Conservation (phyloP, 768 basidiomycete genomes). For the Mycena leptocephala region DNA sequence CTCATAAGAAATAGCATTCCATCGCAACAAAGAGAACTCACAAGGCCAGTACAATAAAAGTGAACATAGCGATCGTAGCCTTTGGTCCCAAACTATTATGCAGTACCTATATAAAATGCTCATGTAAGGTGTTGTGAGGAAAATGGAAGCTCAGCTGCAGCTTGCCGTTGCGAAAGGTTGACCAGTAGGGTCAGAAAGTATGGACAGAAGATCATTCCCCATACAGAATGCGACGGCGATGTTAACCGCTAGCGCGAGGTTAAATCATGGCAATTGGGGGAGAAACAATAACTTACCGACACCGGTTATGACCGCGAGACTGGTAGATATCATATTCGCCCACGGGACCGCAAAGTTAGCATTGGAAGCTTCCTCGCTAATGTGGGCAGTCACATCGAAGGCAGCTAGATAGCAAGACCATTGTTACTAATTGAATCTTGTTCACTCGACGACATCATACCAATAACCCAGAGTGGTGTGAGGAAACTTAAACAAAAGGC, state of each 20-base stretch:
- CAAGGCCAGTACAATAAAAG: slow-evolving; percentile 51
- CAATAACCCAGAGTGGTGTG: slow-evolving; percentile 55
- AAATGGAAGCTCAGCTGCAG: slow-evolving; percentile 49
- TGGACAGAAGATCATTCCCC: slow-evolving; percentile 60
- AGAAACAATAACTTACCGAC: not conserved
- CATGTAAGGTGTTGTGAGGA: not conserved
- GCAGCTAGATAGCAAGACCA: slow-evolving; percentile 2
- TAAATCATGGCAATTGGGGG: slow-evolving; percentile 39
- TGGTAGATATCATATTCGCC: slow-evolving; percentile 63
- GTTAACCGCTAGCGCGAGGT: slow-evolving; percentile 51
- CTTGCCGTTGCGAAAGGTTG: slow-evolving; percentile 62
- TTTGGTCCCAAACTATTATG: slow-evolving; percentile 59
- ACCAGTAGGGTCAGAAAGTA: slow-evolving; percentile 53
- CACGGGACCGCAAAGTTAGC: slow-evolving; percentile 69
- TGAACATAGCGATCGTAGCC: slow-evolving; percentile 57
- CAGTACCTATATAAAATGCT: slow-evolving; percentile 15
- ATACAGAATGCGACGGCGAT: slow-evolving; percentile 65
- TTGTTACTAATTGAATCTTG: not conserved
- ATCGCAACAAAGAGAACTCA: slow-evolving; percentile 38
- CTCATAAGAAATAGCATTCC: slow-evolving; percentile 11
- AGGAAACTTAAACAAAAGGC: slow-evolving; percentile 51
- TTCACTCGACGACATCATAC: slow-evolving; percentile 29
- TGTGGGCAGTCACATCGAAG: slow-evolving; percentile 63
- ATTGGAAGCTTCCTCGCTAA: slow-evolving; percentile 70
- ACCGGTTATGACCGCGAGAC: slow-evolving; percentile 39